Evolutionary conservation across 1,139 yeast genomes (phyloP).

Genomic region (Lodderomyces theae): DNA sequence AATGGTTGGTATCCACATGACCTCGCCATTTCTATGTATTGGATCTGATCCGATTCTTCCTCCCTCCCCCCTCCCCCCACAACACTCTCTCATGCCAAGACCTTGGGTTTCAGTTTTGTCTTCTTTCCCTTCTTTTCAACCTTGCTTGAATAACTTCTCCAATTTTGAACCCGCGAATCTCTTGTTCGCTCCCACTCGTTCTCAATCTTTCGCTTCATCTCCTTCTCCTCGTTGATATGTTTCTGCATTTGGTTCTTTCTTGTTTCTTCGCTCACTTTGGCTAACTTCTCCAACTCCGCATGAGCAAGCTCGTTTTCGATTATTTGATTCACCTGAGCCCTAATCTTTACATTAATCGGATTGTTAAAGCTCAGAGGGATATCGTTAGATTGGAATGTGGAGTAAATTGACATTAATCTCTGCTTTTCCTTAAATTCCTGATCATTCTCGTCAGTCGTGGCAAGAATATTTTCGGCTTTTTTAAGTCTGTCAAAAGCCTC

Average conservation of each 20-base stretch:
- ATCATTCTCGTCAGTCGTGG: conserved; percentile 17
- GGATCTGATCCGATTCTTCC: too few relatives aligned
- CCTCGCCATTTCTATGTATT: too few relatives aligned
- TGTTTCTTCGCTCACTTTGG: conserved; percentile 27
- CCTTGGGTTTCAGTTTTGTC: conserved; percentile 18
- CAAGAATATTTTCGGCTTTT: conserved; percentile 31
- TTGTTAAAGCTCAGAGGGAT: conserved; percentile 7
- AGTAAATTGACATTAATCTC: conserved; percentile 32
- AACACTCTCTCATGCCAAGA: conserved; percentile 32
- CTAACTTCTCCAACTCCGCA: conserved; percentile 34
- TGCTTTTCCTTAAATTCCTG: conserved; percentile 34
- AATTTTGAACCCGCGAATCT: conserved; percentile 56
- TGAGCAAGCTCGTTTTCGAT: conserved; percentile 36
- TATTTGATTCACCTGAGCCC: conserved; percentile 17
- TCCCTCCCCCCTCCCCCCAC: too few relatives aligned
- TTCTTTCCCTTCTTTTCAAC: conserved; percentile 44
- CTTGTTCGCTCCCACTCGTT: conserved; percentile 63
- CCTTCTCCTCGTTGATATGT: conserved; percentile 39
- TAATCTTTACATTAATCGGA: conserved; percentile 13
- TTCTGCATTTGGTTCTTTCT: conserved; percentile 26
- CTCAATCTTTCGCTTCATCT: conserved; percentile 38
- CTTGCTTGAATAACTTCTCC: conserved; percentile 54
- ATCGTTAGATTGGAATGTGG: neutral
- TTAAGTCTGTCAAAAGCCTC: conserved; percentile 58
- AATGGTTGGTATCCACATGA: too few relatives aligned